Base-by-base conservation (phyloP, 1,284 basidiomycete species). In the Irpex sp. region DNA sequence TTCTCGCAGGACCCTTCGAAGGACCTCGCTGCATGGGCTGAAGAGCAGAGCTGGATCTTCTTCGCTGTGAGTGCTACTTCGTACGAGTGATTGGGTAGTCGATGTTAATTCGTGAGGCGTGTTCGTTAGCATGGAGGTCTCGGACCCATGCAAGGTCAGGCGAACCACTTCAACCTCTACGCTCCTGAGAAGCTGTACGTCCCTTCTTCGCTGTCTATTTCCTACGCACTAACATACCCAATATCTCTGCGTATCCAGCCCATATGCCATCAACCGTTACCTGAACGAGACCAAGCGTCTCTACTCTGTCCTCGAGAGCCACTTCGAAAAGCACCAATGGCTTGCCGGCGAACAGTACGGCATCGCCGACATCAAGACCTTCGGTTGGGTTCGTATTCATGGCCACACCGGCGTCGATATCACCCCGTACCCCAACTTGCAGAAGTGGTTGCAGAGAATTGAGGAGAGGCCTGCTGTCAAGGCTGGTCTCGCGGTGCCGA, bases 11-110 rank as follows among this genome's bases (percentile, higher is more conserved):
- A 53, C 56, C 56, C 60, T 39, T 66, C 71, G 12, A 70, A 73
- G 57, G 70, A 76, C 35, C 67, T 76, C 16, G 67, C 75, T 59
- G 69, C 74, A 64, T 77, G 81, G 67, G 85, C 83, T 68, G 81
- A 87, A 71, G 79, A 84, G 71, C 69, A 90, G 18, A 88, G 90
- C 68, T 94, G 91, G 91, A 86, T 93, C 55, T 90, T 92, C 75
- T 93, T 90, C 66, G 80, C 82, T 45, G 84, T 84, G 67, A 65
- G 82, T 70, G 8, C 28, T 52, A 18, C 56, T 51, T 57, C 18
- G 5, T 1, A 16, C 12, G 16, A 19, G 4, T 33, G 12, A 14
- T 7, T 33, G 10, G 6, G 16, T 3, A 10, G n/a, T 45, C 16
- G 16, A 14, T 19, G 12, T 1, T 16, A 2, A 16, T 3, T 14